These are phyloP conservation scores for Grigorovia yakushimaensis DNA, from an alignment of 805 yeast genomes.

Conservation along the genomic window DNA sequence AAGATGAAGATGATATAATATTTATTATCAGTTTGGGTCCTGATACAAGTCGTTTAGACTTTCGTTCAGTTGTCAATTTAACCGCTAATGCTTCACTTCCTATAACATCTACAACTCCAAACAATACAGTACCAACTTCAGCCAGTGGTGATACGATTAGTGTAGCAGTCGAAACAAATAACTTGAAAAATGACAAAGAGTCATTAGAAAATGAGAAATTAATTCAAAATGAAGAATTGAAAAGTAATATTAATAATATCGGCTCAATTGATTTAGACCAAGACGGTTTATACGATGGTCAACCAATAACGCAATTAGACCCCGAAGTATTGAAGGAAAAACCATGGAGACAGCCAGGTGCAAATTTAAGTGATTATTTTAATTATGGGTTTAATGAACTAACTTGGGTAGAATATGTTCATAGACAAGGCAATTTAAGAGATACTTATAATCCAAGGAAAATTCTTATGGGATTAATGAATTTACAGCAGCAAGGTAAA, in stretches of 20 bases:
- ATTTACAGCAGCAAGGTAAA: constrained; percentile 30
- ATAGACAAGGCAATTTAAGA: constrained; percentile 73
- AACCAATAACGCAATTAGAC: constrained; percentile 71
- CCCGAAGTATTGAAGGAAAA: constrained; percentile 79
- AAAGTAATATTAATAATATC: not conserved
- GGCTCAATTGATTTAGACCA: constrained; percentile 27
- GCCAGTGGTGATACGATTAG: constrained; percentile 8
- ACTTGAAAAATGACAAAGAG: not conserved
- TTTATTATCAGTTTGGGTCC: constrained; percentile 56
- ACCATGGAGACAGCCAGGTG: constrained; percentile 98
- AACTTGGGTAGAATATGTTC: constrained; percentile 89
- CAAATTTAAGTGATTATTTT: constrained; percentile 88
- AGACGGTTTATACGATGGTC: constrained; percentile 48
- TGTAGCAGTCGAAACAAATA: constrained; percentile 3
- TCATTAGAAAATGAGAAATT: not conserved
- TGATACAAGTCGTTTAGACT: constrained; percentile 20
- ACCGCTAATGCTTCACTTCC: constrained; percentile 11
- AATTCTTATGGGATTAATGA: constrained; percentile 45
- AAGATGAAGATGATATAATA: constrained; percentile 56
- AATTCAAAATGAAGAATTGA: not conserved
- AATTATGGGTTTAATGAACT: constrained; percentile 94
- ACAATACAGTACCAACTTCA: not conserved
- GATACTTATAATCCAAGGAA: constrained; percentile 78
- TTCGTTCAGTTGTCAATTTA: constrained; percentile 8
- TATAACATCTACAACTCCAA: not conserved